Evolutionary conservation across 1,284 basidiomycete species (phyloP), one percentile per base, ranked within the genome.

Genomic region (Agroathelia rolfsii): DNA sequence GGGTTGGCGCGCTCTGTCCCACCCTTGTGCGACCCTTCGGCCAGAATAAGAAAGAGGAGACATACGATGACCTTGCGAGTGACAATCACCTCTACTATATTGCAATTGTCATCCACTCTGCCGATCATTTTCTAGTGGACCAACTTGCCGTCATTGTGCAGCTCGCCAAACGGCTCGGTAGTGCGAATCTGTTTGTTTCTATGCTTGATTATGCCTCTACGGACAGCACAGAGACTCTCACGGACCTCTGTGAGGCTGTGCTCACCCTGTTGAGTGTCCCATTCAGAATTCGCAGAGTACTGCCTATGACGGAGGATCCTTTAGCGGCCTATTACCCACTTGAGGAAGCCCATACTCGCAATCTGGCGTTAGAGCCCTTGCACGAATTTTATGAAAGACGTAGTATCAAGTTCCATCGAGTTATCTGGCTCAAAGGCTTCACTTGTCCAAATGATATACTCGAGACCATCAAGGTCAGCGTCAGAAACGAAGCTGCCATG

Each of bases 1-100:
- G 92, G 92, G 92, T 93, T n/a, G 87, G 89, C n/a, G 88, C 87
- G 6, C 76, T 87, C 22, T 96, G 90, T 56, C 87, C 89, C 6
- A 90, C 85, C 3, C 71, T 96, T 27, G 74, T 74, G 3, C 76
- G 92, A 11, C 92, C 92, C 2, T 96, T 95, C 49, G 86, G 86
- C 9, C 82, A 89, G 51, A 87, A 86, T 58, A 78, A 74, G 45
- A n/a, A n/a, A n/a, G n/a, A n/a, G n/a, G 65, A 75, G 39, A 71
- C 81, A 18, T 95, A 90, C 56, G 83, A 87, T 45, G 89, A 92
- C 51, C 75, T 96, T 38, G 76, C 80, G 12, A 66, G 66, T 20
- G 72, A 80, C 35, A 79, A 86, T 44, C 76, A 83, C 45, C 65
- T 94, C n/a, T 95, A 94, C 64, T 96, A 81, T 51, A 73, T 96